Base-by-base conservation (phyloP, 768 basidiomycete species). In the Lactarius evosmus region DNA sequence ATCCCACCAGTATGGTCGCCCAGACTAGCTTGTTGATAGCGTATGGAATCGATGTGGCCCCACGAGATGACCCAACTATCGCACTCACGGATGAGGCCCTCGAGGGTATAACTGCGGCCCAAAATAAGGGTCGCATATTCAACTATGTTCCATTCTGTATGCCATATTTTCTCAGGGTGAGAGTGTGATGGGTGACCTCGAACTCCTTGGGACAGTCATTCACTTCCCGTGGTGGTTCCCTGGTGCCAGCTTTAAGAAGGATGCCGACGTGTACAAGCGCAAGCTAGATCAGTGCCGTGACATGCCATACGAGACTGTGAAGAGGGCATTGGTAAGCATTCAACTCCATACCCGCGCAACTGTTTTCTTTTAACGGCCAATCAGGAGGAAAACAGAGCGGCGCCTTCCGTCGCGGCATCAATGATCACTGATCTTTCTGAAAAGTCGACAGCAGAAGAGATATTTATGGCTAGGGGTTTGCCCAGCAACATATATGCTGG, bases 21-120 rank as follows among this genome's bases (percentile, higher is more conserved):
- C 72, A 75, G n/a, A 69, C 77, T 32, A 70, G 77, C 22, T 67
- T 83, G 56, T 75, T 74, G 0, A 62, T 82, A 7, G 76, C 79
- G 0, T 83, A 85, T 65, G 84, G 83, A 0, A 73, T 83, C n/a
- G 69, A 77, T 14, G 73, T 80, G 9, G 61, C 73, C 33, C 71
- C 77, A 0, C 56, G 69, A 16, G 69, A 78, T 58, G 83, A 84
- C 67, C 79, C 81, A 3, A 79, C 77, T 65, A 73, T 85, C 36
- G 66, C 69, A 0, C 70, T 78, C 1, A 80, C 79, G 0, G 77
- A 81, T 33, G 69, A 74, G 7, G 78, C 80, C 3, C 67, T 77
- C 11, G 62, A 72, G 7, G 70, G 71, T 6, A 62, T 79, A 38
- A 68, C 66, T 6, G 63, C 67, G 19, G 79, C 79, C 0, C 71